Evolutionary conservation across 805 yeast genomes (phyloP).

Genomic region (Starmerella cellae): DNA sequence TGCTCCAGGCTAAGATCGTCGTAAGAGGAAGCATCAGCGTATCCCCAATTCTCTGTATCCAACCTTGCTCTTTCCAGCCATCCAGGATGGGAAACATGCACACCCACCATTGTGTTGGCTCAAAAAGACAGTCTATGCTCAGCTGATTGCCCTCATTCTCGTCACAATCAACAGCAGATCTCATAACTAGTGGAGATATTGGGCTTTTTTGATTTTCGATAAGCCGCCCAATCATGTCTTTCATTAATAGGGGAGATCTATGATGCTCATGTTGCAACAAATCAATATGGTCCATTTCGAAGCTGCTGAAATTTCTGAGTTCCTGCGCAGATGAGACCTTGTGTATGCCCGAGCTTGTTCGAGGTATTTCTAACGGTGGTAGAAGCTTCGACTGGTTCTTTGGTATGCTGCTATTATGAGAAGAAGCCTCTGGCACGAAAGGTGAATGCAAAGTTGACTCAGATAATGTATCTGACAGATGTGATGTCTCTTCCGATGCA

Average conservation of each 20-base stretch:
- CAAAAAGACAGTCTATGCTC: too few species aligned
- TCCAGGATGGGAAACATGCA: constrained; percentile 3
- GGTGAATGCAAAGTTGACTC: too few species aligned
- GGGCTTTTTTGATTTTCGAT: neutral
- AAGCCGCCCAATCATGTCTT: neutral
- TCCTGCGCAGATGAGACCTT: neutral
- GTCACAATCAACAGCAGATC: too few species aligned
- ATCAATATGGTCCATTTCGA: neutral
- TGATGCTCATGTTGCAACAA: neutral
- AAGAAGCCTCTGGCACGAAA: too few species aligned
- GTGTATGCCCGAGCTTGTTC: neutral
- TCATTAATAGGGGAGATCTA: neutral
- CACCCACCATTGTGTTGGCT: neutral
- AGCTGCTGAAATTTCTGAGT: neutral
- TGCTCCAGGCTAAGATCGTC: constrained; percentile 9
- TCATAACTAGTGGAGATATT: neutral
- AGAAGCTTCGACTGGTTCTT: neutral
- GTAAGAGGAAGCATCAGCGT: constrained; percentile 4
- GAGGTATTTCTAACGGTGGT: neutral
- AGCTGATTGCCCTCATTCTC: too few species aligned
- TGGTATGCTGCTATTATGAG: neutral
- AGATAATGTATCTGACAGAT: too few species aligned
- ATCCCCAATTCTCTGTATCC: neutral
- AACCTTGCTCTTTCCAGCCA: constrained; percentile 3
- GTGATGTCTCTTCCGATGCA: too few species aligned